Evolutionary conservation across 1,284 basidiomycete genomes (phyloP).

Genomic region (Rhodofomes roseus): DNA sequence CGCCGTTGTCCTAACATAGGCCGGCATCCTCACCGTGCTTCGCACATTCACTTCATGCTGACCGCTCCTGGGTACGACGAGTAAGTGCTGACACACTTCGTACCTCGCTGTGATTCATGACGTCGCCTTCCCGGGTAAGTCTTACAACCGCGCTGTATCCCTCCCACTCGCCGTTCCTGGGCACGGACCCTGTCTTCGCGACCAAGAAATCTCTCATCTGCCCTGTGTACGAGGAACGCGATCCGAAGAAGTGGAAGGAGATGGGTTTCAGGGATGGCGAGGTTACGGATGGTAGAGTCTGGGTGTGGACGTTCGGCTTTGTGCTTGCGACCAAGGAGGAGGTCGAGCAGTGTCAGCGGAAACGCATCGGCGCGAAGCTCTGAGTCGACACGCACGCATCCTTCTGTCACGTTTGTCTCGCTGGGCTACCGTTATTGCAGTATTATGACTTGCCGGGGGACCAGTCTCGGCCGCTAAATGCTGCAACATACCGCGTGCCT

Average conservation of each 20-base stretch:
- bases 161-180: slow-evolving; percentile 37
- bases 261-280: slow-evolving; percentile 32
- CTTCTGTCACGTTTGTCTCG: neutral
- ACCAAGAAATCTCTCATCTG: slow-evolving; percentile 38
- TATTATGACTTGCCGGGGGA: neutral
- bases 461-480: too few species aligned
- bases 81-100: slow-evolving; percentile 13
- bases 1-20: slow-evolving; percentile 11
- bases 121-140: slow-evolving; percentile 11
- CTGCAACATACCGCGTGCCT: too few species aligned
- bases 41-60: slow-evolving; percentile 37
- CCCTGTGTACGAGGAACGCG: slow-evolving; percentile 28
- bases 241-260: slow-evolving; percentile 28
- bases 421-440: neutral
- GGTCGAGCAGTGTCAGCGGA: slow-evolving; percentile 27
- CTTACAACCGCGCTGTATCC: slow-evolving; percentile 38
- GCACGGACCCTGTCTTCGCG: slow-evolving; percentile 39
- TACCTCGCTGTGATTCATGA: neutral
- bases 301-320: slow-evolving; percentile 35
- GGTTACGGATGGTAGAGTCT: slow-evolving; percentile 28
- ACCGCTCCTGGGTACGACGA: slow-evolving; percentile 37
- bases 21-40: slow-evolving; percentile 37
- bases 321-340: slow-evolving; percentile 32
- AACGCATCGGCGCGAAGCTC: slow-evolving; percentile 13
- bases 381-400: neutral